Evolutionary conservation across 331 rosid genomes (phyloP), one percentile per base, ranked within the genome.

Genomic region (Pyrus hybrid): DNA sequence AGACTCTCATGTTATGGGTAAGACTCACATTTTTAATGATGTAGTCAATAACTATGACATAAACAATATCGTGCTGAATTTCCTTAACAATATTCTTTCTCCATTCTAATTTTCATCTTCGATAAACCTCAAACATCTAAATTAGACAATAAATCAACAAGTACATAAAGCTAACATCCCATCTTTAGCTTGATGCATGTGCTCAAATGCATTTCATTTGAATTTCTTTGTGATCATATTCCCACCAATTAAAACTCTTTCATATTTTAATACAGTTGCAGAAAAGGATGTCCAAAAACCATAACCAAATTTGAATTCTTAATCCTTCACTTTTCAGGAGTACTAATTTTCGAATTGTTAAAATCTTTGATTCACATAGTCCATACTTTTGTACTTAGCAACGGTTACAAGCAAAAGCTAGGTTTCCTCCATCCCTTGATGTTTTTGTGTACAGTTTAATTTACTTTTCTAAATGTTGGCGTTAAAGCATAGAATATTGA

Each of bases 371-470:
- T 70, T 49, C 74, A 3, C 74, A 17, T 47, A 5, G 20, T 25
- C 68, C 77, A 35, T 61, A 73, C 43, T 61, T 63, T 25, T 16
- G 60, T 73, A 35, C 43, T 73, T 25, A 25, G 5, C 56, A 60
- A 73, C 77, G 77, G 77, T 73, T 43, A 73, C 43, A 25, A 63
- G 68, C 68, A 80, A 80, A 49, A 28, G 47, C 49, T 51, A 41
- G 47, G 14, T 11, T 41, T 41, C 43, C 43, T 37, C 13, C 47
- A 37, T 73, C 68, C 68, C 6, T 65, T 41, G 41, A 3, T 30
- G 68, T 14, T 17, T 17, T 16, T 61, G 6, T 61, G 32, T 41
- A 11, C 47, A 41, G 47, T 3, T 41, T 3, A 41, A 41, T 10
- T 41, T 37, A 25, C 22, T 53, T 18, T 25, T 63, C 5, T 16